Evolutionary conservation across 2,329 filamentous ascomycete genomes (phyloP), one percentile per base, ranked within the genome.

Genomic region (Botrytis paeoniae): DNA sequence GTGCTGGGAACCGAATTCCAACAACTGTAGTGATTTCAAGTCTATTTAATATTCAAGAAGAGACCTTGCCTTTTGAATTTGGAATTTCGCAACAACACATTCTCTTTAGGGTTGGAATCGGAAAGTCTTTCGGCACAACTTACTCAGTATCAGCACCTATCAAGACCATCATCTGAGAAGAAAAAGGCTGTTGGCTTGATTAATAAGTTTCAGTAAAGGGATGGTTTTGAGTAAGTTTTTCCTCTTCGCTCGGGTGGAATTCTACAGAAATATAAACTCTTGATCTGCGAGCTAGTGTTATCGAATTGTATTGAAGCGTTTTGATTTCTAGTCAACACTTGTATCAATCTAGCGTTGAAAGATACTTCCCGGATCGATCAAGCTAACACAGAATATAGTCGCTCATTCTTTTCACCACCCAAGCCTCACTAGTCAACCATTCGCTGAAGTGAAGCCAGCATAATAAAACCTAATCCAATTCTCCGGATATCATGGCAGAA

Each of bases 351-450:
- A 45, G 41, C 10, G 3, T 16, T 8, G 6, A 45, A 41, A 54
- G 6, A 1, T 14, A 39, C 29, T 18, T 22, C 8, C 0, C 1
- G 2, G 5, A 22, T 22, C 8, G 14, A 10, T 22, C 1, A 39
- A 68, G 3, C 45, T 57, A 41, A 68, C 16, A 12, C 8, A 29
- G 20, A 14, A 22, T 16, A 22, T 29, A 68, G 35, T n/a, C n/a
- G 14, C 4, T 8, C 16, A 8, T 35, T 20, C 20, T 12, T 29
- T 3, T 12, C 22, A 54, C 18, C 29, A 22, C 9, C 16, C 8
- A n/a, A 1, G 5, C 51, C 16, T n/a, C 35, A 14, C 14, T 16
- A 14, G 8, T 14, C 14, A 22, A 39, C 0, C 2, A n/a, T 1
- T 51, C 12, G 9, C 1, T 20, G 7, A 10, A 22, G 2, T 51